Base-by-base conservation (phyloP, 495 filamentous ascomycete species). In the Thozetella sp. region DNA sequence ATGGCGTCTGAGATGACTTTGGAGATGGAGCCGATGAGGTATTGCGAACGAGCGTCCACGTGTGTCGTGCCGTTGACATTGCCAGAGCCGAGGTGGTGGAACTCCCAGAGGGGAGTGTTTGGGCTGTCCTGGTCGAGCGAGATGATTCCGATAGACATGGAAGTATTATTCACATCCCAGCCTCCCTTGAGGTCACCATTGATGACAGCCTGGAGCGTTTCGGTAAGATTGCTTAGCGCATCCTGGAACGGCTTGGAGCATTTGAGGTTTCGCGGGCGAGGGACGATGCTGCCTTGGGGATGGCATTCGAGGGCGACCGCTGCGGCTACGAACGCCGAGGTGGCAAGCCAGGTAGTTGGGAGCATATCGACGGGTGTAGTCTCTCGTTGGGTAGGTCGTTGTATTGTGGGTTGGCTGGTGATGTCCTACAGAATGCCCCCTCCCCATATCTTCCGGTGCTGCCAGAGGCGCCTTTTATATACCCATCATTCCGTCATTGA, bases 1-100 rank as follows among this genome's bases (percentile, higher is more conserved):
- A 69, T 55, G 4, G 73, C 52, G 19, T 70, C 66, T 0, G 72
- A 62, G 52, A 76, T 55, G 0, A 60, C 68, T 40, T 73, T 75
- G 1, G 59, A 65, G 23, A 74, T 56, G 3, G 65, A 72, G 4
- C 64, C 73, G 45, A 74, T 63, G 10, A 68, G 52, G 53, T 70
- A 76, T 57, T 73, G 67, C 10, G 66, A 68, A 43, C 69, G 59
- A 1, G 63, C 53, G 15, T 63, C 43, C 9, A 74, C 51, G 17
- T 58, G 13, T 4, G 52, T 57, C 2, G 72, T 73, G 25, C 63
- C 66, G 46, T 70, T 65, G 27, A 60, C 27, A 22, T 66, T 74
- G 13, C 25, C 58, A 0, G 63, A 30, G 12, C 63, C 60, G 3
- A 66, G 62, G 30, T 72, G 67, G 27, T 75, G 69, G 45, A 70